Conservation (phyloP, 345 rosid species). For the Populus pruinosa region DNA sequence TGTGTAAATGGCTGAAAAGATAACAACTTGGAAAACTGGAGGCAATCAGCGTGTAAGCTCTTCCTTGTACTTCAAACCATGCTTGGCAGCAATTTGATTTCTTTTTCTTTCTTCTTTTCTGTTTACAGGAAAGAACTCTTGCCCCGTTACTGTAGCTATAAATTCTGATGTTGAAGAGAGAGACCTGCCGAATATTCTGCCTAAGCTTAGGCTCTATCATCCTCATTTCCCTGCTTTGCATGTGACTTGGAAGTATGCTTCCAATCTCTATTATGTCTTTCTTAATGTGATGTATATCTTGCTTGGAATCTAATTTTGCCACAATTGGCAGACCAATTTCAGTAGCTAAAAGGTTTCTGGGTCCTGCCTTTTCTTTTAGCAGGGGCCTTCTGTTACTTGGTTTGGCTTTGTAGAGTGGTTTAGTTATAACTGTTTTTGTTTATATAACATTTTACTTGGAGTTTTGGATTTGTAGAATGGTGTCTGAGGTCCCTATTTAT, state of each 20-base stretch:
- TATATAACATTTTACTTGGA: not conserved
- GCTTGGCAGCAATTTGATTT: not conserved
- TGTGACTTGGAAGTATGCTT: slow-evolving; percentile 56
- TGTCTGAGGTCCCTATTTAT: not conserved
- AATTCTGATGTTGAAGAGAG: slow-evolving; percentile 22
- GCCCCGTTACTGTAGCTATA: slow-evolving; percentile 25
- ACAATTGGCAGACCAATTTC: too few species aligned
- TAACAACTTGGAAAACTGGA: too few species aligned
- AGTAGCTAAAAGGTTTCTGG: too few species aligned
- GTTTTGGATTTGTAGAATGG: not conserved
- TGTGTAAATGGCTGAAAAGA: too few species aligned
- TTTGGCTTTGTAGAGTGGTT: too few species aligned
- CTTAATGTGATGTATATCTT: too few species aligned
- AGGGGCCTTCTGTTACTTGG: too few species aligned
- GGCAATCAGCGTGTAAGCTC: too few species aligned
- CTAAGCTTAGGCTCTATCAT: slow-evolving; percentile 19
- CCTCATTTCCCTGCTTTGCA: slow-evolving; percentile 37
- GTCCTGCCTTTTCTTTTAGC: too few species aligned
- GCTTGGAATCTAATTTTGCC: too few species aligned
- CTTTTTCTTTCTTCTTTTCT: slow-evolving; percentile 5
- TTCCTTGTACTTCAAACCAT: too few species aligned
- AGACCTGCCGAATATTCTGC: slow-evolving; percentile 12
- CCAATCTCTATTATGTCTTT: not conserved
- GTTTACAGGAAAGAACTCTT: slow-evolving; percentile 26
- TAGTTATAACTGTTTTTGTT: too few species aligned